Conservation (phyloP, 345 rosid species). For the Raphanus raphanistrum region DNA sequence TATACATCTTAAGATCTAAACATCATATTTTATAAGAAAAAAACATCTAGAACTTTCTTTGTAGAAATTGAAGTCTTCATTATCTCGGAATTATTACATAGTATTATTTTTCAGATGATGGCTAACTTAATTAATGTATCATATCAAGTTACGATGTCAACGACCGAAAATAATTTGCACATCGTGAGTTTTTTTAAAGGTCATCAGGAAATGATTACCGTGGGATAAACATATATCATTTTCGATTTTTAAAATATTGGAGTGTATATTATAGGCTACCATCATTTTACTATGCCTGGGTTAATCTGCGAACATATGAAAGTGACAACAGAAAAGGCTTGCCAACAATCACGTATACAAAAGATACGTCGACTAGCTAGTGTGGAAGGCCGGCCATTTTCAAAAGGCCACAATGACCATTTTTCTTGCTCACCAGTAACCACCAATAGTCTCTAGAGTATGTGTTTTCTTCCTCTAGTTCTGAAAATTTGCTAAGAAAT, state of each 20-base stretch:
- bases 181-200: neutral
- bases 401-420: no score
- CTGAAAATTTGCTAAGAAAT: no score
- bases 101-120: neutral
- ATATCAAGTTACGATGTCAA: neutral
- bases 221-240: neutral
- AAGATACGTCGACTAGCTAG: no score
- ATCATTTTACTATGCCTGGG: neutral
- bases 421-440: no score
- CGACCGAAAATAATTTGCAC: neutral
- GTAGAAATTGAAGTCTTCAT: neutral
- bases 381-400: no score
- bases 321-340: no score
- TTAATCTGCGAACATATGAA: no score
- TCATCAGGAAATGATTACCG: neutral
- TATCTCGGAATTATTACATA: neutral
- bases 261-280: neutral
- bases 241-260: neutral
- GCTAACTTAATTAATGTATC: neutral
- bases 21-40: neutral
- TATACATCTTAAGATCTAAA: constrained; percentile 35
- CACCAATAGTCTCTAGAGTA: no score
- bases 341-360: no score
- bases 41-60: neutral
- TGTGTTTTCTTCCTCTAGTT: no score